Evolutionary conservation across 2,329 filamentous ascomycete species (phyloP).

Genomic region (Sordariomycetes sp.): DNA sequence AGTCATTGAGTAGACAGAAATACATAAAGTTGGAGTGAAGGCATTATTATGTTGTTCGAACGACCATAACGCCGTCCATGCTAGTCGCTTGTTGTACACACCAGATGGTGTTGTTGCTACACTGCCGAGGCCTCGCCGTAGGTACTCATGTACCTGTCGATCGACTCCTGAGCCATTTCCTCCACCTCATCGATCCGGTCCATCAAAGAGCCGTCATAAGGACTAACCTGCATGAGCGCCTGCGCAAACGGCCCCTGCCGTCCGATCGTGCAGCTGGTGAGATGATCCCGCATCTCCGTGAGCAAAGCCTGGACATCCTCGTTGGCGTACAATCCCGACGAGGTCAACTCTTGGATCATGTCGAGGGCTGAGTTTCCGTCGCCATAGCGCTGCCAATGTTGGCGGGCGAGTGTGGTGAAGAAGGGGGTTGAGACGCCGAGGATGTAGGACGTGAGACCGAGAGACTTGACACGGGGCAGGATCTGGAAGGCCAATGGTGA

Average conservation of each 20-base stretch:
- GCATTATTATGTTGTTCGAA: too few relatives aligned
- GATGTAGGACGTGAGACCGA: conserved; percentile 62
- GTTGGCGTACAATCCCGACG: conserved; percentile 51
- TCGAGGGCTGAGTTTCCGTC: conserved; percentile 46
- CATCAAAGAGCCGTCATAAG: conserved; percentile 18
- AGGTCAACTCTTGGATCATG: conserved; percentile 57
- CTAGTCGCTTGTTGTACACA: too few relatives aligned
- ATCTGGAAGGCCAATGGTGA: conserved; percentile 53
- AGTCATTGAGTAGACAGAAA: too few relatives aligned
- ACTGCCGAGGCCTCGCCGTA: too few relatives aligned
- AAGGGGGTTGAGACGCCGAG: conserved; percentile 62
- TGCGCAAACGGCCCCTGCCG: conserved; percentile 26
- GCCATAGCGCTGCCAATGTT: conserved; percentile 52
- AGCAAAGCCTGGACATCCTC: conserved; percentile 17
- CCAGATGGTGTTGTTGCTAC: too few relatives aligned
- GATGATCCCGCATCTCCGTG: conserved; percentile 18
- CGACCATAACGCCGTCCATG: too few relatives aligned
- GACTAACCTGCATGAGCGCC: conserved; percentile 25
- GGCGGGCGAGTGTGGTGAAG: conserved; percentile 56
- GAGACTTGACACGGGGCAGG: conserved; percentile 56
- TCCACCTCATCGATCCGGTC: conserved; percentile 13
- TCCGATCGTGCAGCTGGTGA: conserved; percentile 24
- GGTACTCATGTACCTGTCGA: not conserved
- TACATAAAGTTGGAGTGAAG: too few relatives aligned
- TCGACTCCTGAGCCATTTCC: not conserved